Evolutionary conservation across 441 rosid genomes (phyloP), one percentile per base, ranked within the genome.

Genomic region (Erodium moschatum): DNA sequence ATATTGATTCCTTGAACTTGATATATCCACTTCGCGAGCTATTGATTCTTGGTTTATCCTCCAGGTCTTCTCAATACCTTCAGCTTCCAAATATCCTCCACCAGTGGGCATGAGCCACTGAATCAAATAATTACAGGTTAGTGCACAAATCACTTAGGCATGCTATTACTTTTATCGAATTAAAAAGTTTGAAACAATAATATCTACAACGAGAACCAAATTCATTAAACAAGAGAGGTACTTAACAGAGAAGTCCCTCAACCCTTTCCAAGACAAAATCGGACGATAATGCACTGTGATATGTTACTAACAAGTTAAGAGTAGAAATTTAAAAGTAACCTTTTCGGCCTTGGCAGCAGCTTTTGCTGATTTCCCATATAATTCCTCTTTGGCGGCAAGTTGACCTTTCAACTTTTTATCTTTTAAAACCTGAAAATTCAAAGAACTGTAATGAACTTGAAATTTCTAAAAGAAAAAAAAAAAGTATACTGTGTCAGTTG

Each of bases 51-150:
- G 98, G 73, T 70, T 84, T 73, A 91, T 73, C 73, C 84, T 81
- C 91, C 89, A 87, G 67, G 97, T 87, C 83, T 85, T 94, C 69
- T 94, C 97, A 72, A 87, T 67, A 70, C 96, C 97, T 12, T 94
- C 97, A 9, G 91, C 71, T 85, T 86, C 98, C 77, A 94, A 81
- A 85, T 77, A 88, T 3, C 96, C 90, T 72, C 88, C 92, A 66
- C 81, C 82, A 72, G 82, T 88, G 0, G 98, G 93, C 80, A 85
- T 67, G 75, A 91, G 97, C 97, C 97, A 94, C 98, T 94, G 74
- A 67, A 74, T 66, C 66, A 35, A 69, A 79, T 62, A 38, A 73
- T 54, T 80, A 65, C 54, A 69, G 35, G 65, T 46, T 33, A 67
- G 67, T 6, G 66, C 27, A 24, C 42, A 64, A 79, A 66, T 56